Evolutionary conservation across 1,284 basidiomycete genomes (phyloP).

Genomic region (Stereum hirsutum): DNA sequence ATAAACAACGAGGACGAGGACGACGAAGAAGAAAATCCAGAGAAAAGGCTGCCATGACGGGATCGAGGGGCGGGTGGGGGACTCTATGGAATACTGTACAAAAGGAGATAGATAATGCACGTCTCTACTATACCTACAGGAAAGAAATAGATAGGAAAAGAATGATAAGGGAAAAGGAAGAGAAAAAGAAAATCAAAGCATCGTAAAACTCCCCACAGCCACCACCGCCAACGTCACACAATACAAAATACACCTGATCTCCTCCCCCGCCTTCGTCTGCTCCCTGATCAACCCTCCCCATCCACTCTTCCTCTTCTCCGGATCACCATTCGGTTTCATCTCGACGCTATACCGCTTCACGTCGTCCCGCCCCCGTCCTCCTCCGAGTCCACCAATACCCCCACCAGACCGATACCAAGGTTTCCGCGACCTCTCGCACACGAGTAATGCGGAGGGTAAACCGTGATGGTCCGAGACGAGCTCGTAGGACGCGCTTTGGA

Average conservation of each 20-base stretch:
- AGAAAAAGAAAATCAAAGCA: not conserved
- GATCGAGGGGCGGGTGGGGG: too few species aligned
- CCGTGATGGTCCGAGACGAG: slow-evolving; percentile 34
- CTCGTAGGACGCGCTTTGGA: slow-evolving; percentile 45
- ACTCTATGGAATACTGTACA: too few species aligned
- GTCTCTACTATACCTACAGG: too few species aligned
- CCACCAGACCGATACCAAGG: too few species aligned
- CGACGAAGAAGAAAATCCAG: too few species aligned
- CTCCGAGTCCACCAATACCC: not conserved
- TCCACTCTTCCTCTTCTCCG: slow-evolving; percentile 22
- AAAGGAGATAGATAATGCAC: too few species aligned
- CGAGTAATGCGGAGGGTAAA: slow-evolving; percentile 28
- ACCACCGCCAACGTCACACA: slow-evolving; percentile 43
- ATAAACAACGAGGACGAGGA: too few species aligned
- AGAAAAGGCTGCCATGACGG: too few species aligned
- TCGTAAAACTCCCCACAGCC: slow-evolving; percentile 41
- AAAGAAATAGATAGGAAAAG: not conserved
- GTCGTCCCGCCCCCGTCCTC: slow-evolving; percentile 25
- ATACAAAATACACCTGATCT: slow-evolving; percentile 52
- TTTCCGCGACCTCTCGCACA: slow-evolving; percentile 36
- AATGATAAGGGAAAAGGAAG: not conserved
- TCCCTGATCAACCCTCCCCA: slow-evolving; percentile 39
- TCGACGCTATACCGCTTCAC: slow-evolving; percentile 36
- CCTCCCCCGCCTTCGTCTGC: slow-evolving; percentile 56
- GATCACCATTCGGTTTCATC: slow-evolving; percentile 35